Conservation (phyloP, 1,284 basidiomycete species). For the Puccinia coronata region DNA sequence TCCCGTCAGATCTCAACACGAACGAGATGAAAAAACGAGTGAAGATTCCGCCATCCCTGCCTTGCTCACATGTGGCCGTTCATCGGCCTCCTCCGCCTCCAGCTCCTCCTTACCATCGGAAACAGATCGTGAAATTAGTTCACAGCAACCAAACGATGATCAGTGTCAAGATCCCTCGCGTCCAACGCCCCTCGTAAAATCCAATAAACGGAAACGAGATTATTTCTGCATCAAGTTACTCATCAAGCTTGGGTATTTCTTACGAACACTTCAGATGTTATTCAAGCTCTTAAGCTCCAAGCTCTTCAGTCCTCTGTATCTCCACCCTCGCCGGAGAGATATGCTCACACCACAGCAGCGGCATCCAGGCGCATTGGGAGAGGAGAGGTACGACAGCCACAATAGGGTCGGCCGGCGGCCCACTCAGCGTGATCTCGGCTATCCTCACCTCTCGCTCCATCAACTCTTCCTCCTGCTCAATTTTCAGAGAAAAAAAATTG, state of each 20-base stretch:
- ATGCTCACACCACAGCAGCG: neutral
- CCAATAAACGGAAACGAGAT: constrained; percentile 7
- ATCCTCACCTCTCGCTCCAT: neutral
- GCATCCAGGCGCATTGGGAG: neutral
- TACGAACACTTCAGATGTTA: constrained; percentile 21
- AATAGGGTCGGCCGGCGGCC: neutral
- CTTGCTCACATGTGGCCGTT: neutral
- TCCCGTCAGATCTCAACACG: neutral
- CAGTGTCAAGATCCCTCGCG: neutral
- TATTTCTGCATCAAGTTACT: constrained; percentile 29
- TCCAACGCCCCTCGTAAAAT: neutral
- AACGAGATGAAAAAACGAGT: neutral
- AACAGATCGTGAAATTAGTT: neutral
- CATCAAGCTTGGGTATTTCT: constrained; percentile 24
- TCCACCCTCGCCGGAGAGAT: neutral
- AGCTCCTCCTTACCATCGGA: neutral
- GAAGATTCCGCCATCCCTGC: neutral
- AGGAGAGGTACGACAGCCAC: neutral
- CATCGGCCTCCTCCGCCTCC: neutral
- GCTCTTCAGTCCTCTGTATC: neutral
- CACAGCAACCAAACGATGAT: neutral
- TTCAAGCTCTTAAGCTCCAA: neutral
- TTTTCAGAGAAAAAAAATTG: constrained; percentile 6
- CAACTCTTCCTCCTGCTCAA: constrained; percentile 16
- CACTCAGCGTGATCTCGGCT: neutral